phyloP scores from a whole-genome alignment of 257 asterid species.

The Phtheirospermum japonicum region DNA sequence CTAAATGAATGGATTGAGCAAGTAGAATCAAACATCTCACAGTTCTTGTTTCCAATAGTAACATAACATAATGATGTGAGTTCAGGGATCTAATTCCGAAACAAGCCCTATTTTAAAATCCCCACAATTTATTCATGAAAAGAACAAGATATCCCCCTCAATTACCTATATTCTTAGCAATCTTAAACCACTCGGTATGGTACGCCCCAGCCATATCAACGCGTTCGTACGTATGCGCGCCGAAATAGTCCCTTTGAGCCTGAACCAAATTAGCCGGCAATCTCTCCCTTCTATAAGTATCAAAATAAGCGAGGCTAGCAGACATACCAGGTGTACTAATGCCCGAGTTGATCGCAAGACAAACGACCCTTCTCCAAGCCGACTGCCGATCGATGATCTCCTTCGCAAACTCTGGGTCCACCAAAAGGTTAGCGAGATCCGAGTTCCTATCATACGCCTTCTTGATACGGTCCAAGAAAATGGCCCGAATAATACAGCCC shows the following conservation, averaged over 20 bases:
- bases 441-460: conserved; percentile 84
- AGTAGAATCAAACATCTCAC: neutral
- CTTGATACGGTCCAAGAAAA: conserved; percentile 93
- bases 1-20: neutral
- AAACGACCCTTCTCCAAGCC: conserved; percentile 91
- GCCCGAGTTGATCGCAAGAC: conserved; percentile 78
- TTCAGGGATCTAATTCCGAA: neutral
- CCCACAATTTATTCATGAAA: neutral
- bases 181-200: conserved; percentile 96
- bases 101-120: neutral
- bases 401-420: conserved; percentile 89
- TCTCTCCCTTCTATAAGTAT: conserved; percentile 77
- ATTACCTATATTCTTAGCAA: conserved; percentile 40
- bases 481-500: conserved; percentile 92
- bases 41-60: neutral
- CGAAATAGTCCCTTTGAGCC: conserved; percentile 94
- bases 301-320: conserved; percentile 89
- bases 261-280: conserved; percentile 93
- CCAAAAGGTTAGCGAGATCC: conserved; percentile 80
- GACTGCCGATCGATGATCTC: conserved; percentile 84
- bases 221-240: conserved; percentile 95
- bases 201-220: conserved; percentile 66
- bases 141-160: neutral
- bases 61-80: neutral
- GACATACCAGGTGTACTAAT: conserved; percentile 98